Evolutionary conservation across 208 protist species (phyloP).

Genomic region (Naegleria fowleri): DNA sequence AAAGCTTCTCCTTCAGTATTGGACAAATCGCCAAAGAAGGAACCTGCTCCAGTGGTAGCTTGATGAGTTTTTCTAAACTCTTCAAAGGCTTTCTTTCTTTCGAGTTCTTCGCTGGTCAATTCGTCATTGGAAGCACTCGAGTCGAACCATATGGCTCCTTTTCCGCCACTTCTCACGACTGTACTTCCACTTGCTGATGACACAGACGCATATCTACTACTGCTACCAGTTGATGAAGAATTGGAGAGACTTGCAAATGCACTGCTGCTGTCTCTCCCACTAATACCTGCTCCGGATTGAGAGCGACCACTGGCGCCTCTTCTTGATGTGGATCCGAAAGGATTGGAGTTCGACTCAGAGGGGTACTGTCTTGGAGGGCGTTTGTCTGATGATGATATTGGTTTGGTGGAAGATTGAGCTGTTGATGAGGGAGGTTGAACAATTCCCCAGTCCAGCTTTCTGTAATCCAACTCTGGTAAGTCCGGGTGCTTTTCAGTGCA

Average conservation of each 20-base stretch:
- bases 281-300: neutral
- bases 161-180: neutral
- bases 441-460: slow-evolving; percentile 16
- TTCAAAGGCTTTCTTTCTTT: slow-evolving; percentile 17
- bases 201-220: neutral
- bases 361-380: too few relatives aligned
- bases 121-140: neutral
- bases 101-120: neutral
- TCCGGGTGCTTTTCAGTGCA: neutral
- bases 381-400: too few relatives aligned
- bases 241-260: neutral
- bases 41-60: neutral
- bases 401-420: neutral
- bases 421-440: neutral
- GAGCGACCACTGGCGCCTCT: too few relatives aligned
- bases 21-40: neutral
- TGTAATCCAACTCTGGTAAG: neutral
- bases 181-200: neutral
- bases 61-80: neutral
- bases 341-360: too few relatives aligned
- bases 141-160: neutral
- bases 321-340: too few relatives aligned
- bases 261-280: neutral
- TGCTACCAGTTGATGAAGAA: neutral
- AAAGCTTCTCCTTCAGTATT: neutral